Evolutionary conservation across 2,329 filamentous ascomycete genomes (phyloP).

Genomic region (Fusarium luffae): DNA sequence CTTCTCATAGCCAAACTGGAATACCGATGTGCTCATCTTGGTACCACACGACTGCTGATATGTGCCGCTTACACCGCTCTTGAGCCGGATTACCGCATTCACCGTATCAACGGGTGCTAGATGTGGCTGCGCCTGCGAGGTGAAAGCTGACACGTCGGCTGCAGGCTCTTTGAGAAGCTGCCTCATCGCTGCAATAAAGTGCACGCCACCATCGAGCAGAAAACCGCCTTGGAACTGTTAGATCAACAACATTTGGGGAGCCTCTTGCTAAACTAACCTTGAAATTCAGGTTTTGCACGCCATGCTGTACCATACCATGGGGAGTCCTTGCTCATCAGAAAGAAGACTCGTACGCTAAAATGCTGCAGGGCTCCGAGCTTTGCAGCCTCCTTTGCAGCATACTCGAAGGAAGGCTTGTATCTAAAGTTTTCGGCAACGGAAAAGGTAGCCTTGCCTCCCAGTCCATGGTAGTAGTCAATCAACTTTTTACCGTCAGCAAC

Average conservation of each 20-base stretch:
- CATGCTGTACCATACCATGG: constrained; percentile 66
- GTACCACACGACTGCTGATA: constrained; percentile 69
- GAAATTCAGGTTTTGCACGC: constrained; percentile 76
- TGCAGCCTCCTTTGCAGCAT: constrained; percentile 62
- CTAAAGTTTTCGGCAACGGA: constrained; percentile 80
- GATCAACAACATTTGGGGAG: neutral
- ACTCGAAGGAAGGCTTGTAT: constrained; percentile 66
- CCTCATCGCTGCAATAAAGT: constrained; percentile 73
- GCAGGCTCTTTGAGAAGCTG: constrained; percentile 63
- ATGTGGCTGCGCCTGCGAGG: constrained; percentile 63
- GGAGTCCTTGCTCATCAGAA: constrained; percentile 51
- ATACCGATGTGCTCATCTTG: constrained; percentile 63
- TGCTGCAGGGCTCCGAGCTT: constrained; percentile 52
- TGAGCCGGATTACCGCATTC: constrained; percentile 66
- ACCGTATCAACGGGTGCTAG: constrained; percentile 75
- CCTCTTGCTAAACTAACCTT: constrained; percentile 59
- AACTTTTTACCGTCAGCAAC: constrained; percentile 57
- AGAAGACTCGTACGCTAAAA: constrained; percentile 58
- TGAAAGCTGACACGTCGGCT: constrained; percentile 64
- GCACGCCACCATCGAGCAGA: constrained; percentile 79
- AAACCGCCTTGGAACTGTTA: constrained; percentile 77
- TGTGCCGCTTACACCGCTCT: constrained; percentile 65
- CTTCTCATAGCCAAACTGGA: constrained; percentile 66
- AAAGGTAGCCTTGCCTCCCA: constrained; percentile 56
- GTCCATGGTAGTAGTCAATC: constrained; percentile 49